Evolutionary conservation across 371 early-diverging fungal species (phyloP), one percentile per base, ranked within the genome.

Genomic region (Fennellomyces sp.): DNA sequence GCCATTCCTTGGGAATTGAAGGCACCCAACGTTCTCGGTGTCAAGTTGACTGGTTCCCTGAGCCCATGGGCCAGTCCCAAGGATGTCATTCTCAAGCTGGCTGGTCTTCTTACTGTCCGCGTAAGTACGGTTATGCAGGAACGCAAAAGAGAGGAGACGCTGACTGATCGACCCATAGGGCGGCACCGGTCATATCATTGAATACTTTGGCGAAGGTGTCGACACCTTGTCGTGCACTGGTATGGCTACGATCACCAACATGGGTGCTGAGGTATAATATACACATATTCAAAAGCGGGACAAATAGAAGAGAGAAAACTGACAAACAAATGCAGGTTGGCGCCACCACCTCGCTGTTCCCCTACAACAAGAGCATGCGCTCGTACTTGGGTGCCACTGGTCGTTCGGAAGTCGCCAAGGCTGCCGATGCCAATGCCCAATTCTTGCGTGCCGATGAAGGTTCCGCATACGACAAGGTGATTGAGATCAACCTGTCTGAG

Each of bases 201-300:
- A 96, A 75, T 96, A 96, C 78, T 94, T 94, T 78, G 96, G 96
- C 50, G 82, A 88, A 48, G 95, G 94, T 64, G 88, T 92, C 28
- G 88, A 92, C 23, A 82, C 89, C 13, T 68, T 96, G 57, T 92
- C 93, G 5, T 92, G 93, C 83, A 96, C 96, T 29, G 96, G 95
- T 60, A 94, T 94, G 94, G 96, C 92, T 50, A 96, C 96, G 54
- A 94, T 96, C 63, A 93, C 93, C 80, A 96, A 96, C 75, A 95
- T 95, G 95, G 95, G 96, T 64, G 96, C 96, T 58, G 96, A 95
- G 65, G n/a, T n/a, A n/a, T n/a, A n/a, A n/a, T n/a, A n/a, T n/a
- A n/a, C n/a, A n/a, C n/a, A 79, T 73, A 69, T 56, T 53, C 12
- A 39, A 35, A 13, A n/a, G 13, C 3, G 27, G 6, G 27, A 49